Percentiles rank a stretch among this genome's conserved stretches.
phyloP scores from a whole-genome alignment of 768 basidiomycete genomes.

The Trametes cingulata region DNA sequence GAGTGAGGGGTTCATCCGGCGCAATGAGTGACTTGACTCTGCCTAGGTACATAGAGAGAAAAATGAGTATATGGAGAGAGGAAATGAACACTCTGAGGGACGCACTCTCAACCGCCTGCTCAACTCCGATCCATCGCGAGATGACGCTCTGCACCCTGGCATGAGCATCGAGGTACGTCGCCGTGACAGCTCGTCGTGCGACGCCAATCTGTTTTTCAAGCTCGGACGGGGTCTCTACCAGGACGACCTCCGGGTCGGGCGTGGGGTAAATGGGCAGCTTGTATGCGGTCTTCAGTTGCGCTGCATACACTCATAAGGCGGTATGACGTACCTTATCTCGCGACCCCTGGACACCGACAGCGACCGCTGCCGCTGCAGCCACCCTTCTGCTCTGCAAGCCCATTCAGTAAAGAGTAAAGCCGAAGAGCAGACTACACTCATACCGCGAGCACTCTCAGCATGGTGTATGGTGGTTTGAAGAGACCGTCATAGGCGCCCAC shows the following conservation, averaged over 20 bases:
- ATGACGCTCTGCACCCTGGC: slow-evolving; percentile 71
- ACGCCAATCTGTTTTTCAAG: slow-evolving; percentile 78
- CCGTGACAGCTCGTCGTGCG: slow-evolving; percentile 60
- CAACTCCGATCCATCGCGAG: slow-evolving; percentile 82
- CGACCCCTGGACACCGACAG: slow-evolving; percentile 20
- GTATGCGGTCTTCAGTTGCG: neutral
- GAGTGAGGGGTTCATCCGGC: slow-evolving; percentile 79
- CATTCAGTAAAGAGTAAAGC: neutral
- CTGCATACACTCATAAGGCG: too few relatives aligned
- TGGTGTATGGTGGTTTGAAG: neutral
- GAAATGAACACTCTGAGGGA: slow-evolving; percentile 20
- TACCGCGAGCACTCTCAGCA: slow-evolving; percentile 11
- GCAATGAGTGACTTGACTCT: slow-evolving; percentile 83
- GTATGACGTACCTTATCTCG: slow-evolving; percentile 25
- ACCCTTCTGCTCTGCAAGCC: slow-evolving; percentile 20
- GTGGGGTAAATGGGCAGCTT: slow-evolving; percentile 86
- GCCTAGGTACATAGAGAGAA: slow-evolving; percentile 41
- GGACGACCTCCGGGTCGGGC: slow-evolving; percentile 59
- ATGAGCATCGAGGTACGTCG: slow-evolving; percentile 57
- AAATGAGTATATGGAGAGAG: neutral
- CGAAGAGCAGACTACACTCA: neutral
- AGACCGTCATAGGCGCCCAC: neutral
- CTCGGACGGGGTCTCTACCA: slow-evolving; percentile 72
- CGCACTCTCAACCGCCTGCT: slow-evolving; percentile 84
- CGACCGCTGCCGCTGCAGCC: slow-evolving; percentile 17